Conservation (phyloP, 352 stramenopile species). For the Pythium chondricola region DNA sequence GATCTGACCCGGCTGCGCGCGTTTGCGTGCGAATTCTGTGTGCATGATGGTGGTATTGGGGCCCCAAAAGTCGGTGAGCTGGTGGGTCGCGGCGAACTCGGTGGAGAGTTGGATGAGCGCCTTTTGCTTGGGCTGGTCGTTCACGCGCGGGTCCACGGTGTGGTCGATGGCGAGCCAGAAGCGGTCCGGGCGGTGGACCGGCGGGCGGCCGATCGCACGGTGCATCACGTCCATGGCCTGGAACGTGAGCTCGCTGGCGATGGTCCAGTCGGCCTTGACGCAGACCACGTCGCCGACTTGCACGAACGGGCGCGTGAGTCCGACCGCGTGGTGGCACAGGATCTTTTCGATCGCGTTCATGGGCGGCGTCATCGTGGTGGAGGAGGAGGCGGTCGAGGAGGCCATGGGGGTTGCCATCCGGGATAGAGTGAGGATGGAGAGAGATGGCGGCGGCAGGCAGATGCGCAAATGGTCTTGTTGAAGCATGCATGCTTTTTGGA, state of each 20-base stretch:
- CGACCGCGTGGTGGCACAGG: slow-evolving; percentile 64
- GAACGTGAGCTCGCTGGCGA: slow-evolving; percentile 76
- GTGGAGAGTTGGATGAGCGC: slow-evolving; percentile 76
- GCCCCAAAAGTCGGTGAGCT: slow-evolving; percentile 69
- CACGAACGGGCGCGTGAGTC: slow-evolving; percentile 41
- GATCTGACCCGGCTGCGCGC: slow-evolving; percentile 76
- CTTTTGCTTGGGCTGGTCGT: slow-evolving; percentile 71
- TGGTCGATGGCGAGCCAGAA: slow-evolving; percentile 83
- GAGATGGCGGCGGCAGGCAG: too few relatives aligned
- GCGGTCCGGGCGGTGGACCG: slow-evolving; percentile 67
- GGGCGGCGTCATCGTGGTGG: slow-evolving; percentile 17
- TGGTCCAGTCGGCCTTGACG: slow-evolving; percentile 74
- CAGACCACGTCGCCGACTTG: slow-evolving; percentile 68
- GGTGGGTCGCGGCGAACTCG: slow-evolving; percentile 65
- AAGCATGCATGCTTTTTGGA: too few relatives aligned
- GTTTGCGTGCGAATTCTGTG: slow-evolving; percentile 75
- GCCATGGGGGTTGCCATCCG: too few relatives aligned
- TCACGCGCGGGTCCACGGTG: slow-evolving; percentile 74
- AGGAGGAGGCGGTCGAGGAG: background rate
- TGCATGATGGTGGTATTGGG: slow-evolving; percentile 86
- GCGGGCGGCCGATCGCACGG: slow-evolving; percentile 61
- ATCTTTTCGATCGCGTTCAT: slow-evolving; percentile 89
- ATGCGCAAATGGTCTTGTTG: too few relatives aligned
- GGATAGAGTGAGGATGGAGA: too few relatives aligned
- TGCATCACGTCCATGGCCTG: slow-evolving; percentile 82